Evolutionary conservation across 768 basidiomycete genomes (phyloP).

Genomic region (Mycena haematopus): DNA sequence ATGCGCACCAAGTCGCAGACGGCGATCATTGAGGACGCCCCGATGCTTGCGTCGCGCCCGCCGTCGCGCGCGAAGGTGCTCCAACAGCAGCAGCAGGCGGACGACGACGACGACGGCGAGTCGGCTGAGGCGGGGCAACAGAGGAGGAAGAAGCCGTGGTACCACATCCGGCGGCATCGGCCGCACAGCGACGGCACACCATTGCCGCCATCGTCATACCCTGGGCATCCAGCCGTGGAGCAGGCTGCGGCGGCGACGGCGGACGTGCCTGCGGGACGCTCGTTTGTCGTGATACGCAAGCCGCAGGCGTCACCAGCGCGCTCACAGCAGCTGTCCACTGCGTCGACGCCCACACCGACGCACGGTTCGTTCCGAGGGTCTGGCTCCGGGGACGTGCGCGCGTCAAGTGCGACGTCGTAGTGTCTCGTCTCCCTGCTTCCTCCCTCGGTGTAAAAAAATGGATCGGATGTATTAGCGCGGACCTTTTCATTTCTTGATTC

Average conservation of each 20-base stretch:
- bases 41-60: conserved; percentile 35
- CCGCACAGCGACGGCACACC: conserved; percentile 61
- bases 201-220: conserved; percentile 33
- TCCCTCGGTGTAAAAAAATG: background rate
- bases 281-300: conserved; percentile 77
- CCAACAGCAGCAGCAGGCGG: conserved; percentile 13
- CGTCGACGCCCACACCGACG: conserved; percentile 40
- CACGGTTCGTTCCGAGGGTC: conserved; percentile 19
- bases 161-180: conserved; percentile 63
- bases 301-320: conserved; percentile 48
- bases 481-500: conserved; percentile 17
- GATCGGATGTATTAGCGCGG: conserved; percentile 12
- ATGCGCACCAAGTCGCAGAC: conserved; percentile 82
- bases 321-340: conserved; percentile 38
- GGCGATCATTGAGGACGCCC: conserved; percentile 78
- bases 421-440: background rate
- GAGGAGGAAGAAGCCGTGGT: conserved; percentile 76
- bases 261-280: conserved; percentile 50
- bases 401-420: conserved; percentile 29
- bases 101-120: conserved; percentile 47
- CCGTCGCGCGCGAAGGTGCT: conserved; percentile 18
- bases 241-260: conserved; percentile 42
- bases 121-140: conserved; percentile 45
- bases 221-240: conserved; percentile 41
- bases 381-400: conserved; percentile 27